phyloP scores from a whole-genome alignment of 192 early-diverging fungal genomes.

The Coemansia sp. region DNA sequence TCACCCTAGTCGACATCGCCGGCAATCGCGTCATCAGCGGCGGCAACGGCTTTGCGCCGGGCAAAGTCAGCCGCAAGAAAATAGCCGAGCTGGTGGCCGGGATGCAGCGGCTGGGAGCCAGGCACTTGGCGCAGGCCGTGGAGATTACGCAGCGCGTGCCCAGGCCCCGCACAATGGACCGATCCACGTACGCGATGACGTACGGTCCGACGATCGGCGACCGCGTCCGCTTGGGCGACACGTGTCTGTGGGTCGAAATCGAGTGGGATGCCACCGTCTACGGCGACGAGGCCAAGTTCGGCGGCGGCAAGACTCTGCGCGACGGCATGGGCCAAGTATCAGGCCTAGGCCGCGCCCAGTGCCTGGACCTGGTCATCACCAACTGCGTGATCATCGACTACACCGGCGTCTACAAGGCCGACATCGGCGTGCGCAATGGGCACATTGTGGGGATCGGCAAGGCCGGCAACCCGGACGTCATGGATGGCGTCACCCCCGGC shows the following conservation, averaged over 20 bases:
- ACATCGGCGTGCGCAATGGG: conserved; percentile 90
- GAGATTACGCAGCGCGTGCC: conserved; percentile 48
- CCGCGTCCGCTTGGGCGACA: conserved; percentile 83
- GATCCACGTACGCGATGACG: conserved; percentile 81
- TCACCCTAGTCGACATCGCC: conserved; percentile 79
- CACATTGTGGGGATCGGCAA: conserved; percentile 92
- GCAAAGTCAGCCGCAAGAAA: conserved; percentile 59
- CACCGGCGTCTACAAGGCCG: conserved; percentile 95
- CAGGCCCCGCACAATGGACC: conserved; percentile 66
- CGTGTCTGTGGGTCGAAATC: conserved; percentile 77
- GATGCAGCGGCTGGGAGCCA: conserved; percentile 34
- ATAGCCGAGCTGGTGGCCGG: conserved; percentile 9
- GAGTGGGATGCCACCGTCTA: conserved; percentile 88
- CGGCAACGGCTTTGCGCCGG: conserved; percentile 81
- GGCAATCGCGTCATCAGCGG: conserved; percentile 78
- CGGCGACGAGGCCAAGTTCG: conserved; percentile 97
- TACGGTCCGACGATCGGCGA: conserved; percentile 95
- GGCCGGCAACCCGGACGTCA: conserved; percentile 96
- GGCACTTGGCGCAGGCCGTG: conserved; percentile 59
- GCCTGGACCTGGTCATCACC: conserved; percentile 92
- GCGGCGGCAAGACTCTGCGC: conserved; percentile 89
- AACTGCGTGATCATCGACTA: conserved; percentile 92
- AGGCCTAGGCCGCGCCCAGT: conserved; percentile 61
- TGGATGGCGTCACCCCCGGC: conserved; percentile 85
- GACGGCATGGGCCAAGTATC: conserved; percentile 95